phyloP scores from a whole-genome alignment of 257 asterid species.

The Solanum pimpinellifolium region DNA sequence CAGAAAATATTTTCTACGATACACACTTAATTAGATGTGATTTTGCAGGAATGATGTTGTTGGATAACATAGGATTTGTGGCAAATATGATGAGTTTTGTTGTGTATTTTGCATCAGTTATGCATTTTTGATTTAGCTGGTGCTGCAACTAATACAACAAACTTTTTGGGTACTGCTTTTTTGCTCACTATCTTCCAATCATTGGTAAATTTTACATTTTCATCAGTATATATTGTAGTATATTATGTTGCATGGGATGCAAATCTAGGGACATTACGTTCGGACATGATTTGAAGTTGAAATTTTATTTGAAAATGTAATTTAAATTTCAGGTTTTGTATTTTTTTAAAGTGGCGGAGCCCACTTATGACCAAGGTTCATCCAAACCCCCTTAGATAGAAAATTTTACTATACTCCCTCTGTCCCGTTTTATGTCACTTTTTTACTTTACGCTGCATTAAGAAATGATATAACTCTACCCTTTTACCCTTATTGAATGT shows the following conservation, averaged over 20 bases:
- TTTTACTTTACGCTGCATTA: too few relatives aligned
- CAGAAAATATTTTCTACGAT: background rate
- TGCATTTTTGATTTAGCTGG: constrained; percentile 29
- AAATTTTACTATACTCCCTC: too few relatives aligned
- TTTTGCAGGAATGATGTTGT: background rate
- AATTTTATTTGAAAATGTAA: too few relatives aligned
- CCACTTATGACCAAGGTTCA: background rate
- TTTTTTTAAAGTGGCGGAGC: background rate
- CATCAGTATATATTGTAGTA: background rate
- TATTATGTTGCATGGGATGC: background rate
- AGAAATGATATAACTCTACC: too few relatives aligned
- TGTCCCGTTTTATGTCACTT: too few relatives aligned
- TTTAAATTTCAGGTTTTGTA: background rate
- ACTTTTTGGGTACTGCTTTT: constrained; percentile 63
- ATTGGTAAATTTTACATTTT: constrained; percentile 14
- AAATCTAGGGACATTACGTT: too few relatives aligned
- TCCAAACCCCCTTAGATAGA: background rate
- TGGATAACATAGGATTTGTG: background rate
- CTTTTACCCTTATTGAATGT: too few relatives aligned
- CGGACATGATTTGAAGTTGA: too few relatives aligned
- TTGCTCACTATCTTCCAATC: constrained; percentile 45
- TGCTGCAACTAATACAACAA: constrained; percentile 58
- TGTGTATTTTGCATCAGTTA: background rate
- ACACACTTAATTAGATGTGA: background rate
- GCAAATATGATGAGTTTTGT: background rate